Base-by-base conservation (phyloP, 73 alveolate genomes). In the Durusdinium trenchii region DNA sequence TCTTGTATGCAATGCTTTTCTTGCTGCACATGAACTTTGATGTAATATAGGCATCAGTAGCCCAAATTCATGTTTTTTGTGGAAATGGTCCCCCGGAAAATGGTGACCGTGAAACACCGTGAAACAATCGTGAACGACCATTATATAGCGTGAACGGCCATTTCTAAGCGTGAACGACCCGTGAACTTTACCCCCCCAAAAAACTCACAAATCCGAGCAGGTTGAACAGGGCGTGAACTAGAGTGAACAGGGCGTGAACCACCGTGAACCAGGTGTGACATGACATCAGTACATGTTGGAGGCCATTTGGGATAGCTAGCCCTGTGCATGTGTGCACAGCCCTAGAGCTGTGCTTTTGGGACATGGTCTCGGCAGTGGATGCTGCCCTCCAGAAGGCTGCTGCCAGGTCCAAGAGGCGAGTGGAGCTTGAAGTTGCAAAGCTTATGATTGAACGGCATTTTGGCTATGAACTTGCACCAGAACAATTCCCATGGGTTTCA, bases 31-130 rank as follows among this genome's bases (percentile, higher is more conserved):
- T n/a, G n/a, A n/a, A n/a, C n/a, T n/a, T n/a, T n/a, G n/a, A n/a
- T n/a, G n/a, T n/a, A n/a, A n/a, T n/a, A n/a, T n/a, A n/a, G n/a
- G n/a, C n/a, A n/a, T n/a, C n/a, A n/a, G n/a, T n/a, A n/a, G n/a
- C n/a, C n/a, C n/a, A n/a, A n/a, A n/a, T n/a, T n/a, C n/a, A n/a
- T n/a, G n/a, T n/a, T n/a, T n/a, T n/a, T n/a, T n/a, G n/a, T n/a
- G n/a, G n/a, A n/a, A n/a, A n/a, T n/a, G n/a, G n/a, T n/a, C n/a
- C n/a, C n/a, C n/a, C n/a, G n/a, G 42, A 2, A n/a, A 35, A 38
- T n/a, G n/a, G n/a, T n/a, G n/a, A 6, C n/a, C 85, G 85, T 73
- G 85, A 73, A 73, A n/a, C 85, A 38, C 52, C 85, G 85, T 73
- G 85, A 73, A 73, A 1, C 85, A 0, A 35, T 28, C 85, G 85